Conservation (phyloP, 1,284 basidiomycete genomes). For the Apiotrichum porosum region DNA sequence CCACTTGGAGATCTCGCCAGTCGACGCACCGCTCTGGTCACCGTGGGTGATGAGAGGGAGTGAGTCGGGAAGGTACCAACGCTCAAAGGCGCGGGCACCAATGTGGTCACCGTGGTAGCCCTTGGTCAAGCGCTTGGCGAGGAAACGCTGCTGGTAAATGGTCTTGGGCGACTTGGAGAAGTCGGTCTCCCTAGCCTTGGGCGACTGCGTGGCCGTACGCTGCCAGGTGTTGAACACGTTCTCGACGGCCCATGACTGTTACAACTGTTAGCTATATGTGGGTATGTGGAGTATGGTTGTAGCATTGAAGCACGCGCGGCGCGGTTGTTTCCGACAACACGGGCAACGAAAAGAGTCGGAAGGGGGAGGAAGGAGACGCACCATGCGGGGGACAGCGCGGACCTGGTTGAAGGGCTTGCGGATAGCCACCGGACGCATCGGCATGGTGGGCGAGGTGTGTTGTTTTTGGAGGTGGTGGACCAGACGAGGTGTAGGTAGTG, state of each 20-base stretch:
- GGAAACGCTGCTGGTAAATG: slow-evolving; percentile 91
- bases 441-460: slow-evolving; percentile 11
- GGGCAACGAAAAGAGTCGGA: too few species aligned
- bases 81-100: slow-evolving; percentile 86
- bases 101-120: slow-evolving; percentile 97
- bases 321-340: too few species aligned
- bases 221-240: slow-evolving; percentile 77
- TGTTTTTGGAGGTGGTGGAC: slow-evolving; percentile 1
- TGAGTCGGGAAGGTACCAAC: slow-evolving; percentile 84
- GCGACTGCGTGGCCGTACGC: slow-evolving; percentile 54
- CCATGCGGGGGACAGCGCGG: slow-evolving; percentile 46
- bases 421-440: slow-evolving; percentile 7
- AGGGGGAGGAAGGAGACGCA: too few species aligned
- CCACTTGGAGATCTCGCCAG: slow-evolving; percentile 55
- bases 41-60: slow-evolving; percentile 69
- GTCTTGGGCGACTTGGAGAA: slow-evolving; percentile 63
- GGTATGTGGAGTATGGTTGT: too few species aligned
- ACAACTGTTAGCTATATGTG: background rate
- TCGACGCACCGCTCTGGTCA: slow-evolving; percentile 47
- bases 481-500: background rate
- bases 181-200: slow-evolving; percentile 51
- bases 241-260: slow-evolving; percentile 71
- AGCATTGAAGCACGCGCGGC: too few species aligned
- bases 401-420: slow-evolving; percentile 32
- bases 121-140: slow-evolving; percentile 79